phyloP scores from a whole-genome alignment of 2,329 filamentous ascomycete genomes.

The Pseudogymnoascus sp. region DNA sequence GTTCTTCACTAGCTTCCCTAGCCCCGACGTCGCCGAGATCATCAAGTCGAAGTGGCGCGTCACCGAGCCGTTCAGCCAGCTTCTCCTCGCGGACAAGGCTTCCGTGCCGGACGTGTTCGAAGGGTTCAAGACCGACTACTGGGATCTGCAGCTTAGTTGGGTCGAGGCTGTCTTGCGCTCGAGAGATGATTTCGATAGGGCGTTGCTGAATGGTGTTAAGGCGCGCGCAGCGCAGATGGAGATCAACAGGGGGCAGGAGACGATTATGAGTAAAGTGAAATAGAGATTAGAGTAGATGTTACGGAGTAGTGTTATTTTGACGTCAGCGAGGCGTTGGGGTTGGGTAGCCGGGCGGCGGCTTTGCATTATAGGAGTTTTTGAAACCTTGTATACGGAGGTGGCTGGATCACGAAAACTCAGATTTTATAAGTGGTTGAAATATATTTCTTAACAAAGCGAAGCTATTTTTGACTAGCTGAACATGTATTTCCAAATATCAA shows the following conservation, averaged over 20 bases:
- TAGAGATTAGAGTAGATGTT: conserved; percentile 28
- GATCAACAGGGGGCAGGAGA: conserved; percentile 73
- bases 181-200: conserved; percentile 87
- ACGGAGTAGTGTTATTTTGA: not conserved
- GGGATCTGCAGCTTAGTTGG: conserved; percentile 92
- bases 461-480: not conserved
- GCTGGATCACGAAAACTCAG: not conserved
- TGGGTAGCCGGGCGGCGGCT: not conserved
- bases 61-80: conserved; percentile 70
- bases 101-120: conserved; percentile 70
- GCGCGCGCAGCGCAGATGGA: conserved; percentile 77
- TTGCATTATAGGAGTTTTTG: not conserved
- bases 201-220: conserved; percentile 84
- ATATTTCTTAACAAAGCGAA: not conserved
- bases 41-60: conserved; percentile 92
- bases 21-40: conserved; percentile 56
- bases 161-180: conserved; percentile 82
- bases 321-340: not conserved
- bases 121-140: conserved; percentile 75
- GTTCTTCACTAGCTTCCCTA: conserved; percentile 65
- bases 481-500: not conserved
- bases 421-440: not conserved
- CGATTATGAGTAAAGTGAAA: conserved; percentile 90
- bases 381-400: not conserved
- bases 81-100: conserved; percentile 70